Base-by-base conservation (phyloP, 202 grass and related monocot species). In the Panicum hallii region DNA sequence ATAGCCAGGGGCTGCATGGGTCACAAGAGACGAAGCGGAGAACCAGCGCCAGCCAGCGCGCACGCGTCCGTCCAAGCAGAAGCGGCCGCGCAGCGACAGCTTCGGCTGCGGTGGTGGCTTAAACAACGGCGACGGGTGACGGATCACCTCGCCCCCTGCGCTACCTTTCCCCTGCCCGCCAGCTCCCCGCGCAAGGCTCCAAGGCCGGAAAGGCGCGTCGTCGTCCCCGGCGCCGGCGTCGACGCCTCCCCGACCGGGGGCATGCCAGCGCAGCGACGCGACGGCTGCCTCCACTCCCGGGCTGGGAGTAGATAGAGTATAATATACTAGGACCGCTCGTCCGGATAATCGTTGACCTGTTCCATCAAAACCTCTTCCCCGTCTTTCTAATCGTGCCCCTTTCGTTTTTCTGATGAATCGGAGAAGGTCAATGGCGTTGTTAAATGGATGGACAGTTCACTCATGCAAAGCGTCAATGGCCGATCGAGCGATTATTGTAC, bases 261-360 rank as follows among this genome's bases (percentile, higher is more conserved):
- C 71, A 86, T 42, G 88, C 55, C 78, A 86, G 58, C 88, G 72
- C 88, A 78, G 69, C 55, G 46, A 72, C 46, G 11, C 82, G 78
- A 89, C 72, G 83, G 30, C 87, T 64, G 70, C 70, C 53, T 81
- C 70, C 82, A 77, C 70, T 68, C 28, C 28, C 20, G 48, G 34
- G 30, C 44, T 20, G 2, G 17, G 48, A 46, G 13, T 72, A 40
- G 36, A 71, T 44, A 44, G 14, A 14, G 12, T 70, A 69, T 22
- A 40, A 20, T 81, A 81, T 75, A 49, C 48, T 53, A 82, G 70
- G 76, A 81, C 82, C 62, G 66, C 0, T 52, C 36, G 22, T 38
- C 1, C 60, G 70, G 87, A 89, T 89, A 81, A 85, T 56, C 71
- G 82, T 77, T 89, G 82, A 85, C 87, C 55, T 85, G 87, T 26